Conservation (phyloP, 2,329 filamentous ascomycete genomes). For the Trichoderma atrobrunneum region DNA sequence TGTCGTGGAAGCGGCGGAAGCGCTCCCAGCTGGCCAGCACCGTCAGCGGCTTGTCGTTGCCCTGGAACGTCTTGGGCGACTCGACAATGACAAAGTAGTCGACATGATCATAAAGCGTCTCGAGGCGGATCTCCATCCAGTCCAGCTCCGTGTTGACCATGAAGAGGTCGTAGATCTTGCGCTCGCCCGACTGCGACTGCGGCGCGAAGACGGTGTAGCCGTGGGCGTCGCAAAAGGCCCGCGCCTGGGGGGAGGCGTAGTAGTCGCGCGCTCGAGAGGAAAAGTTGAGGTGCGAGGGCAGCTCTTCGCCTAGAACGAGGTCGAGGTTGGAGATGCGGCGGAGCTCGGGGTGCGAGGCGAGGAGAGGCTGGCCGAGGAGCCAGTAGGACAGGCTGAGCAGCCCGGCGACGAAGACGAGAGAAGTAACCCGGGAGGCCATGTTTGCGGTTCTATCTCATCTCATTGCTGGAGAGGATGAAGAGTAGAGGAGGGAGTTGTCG, state of each 20-base stretch:
- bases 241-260: constrained; percentile 31
- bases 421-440: not conserved
- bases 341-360: constrained; percentile 23
- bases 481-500: no score
- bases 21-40: constrained; percentile 51
- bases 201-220: constrained; percentile 33
- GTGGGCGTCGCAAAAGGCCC: constrained; percentile 32
- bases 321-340: constrained; percentile 25
- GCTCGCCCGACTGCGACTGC: constrained; percentile 25
- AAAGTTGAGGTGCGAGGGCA: constrained; percentile 28
- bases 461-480: not conserved
- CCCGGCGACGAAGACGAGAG: constrained; percentile 6
- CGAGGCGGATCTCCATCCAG: constrained; percentile 62
- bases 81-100: constrained; percentile 67
- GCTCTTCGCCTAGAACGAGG: constrained; percentile 19
- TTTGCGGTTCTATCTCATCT: not conserved
- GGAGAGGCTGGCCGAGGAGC: constrained; percentile 23
- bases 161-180: constrained; percentile 51
- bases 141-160: constrained; percentile 63
- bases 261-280: constrained; percentile 23
- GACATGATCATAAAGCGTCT: constrained; percentile 55
- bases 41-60: constrained; percentile 51
- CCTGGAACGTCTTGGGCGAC: constrained; percentile 56
- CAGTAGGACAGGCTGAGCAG: constrained; percentile 19
- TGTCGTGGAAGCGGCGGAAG: constrained; percentile 53